Evolutionary conservation across 148 eudicot species (phyloP), one percentile per base, ranked within the genome.

Genomic region (Cornus suecica): DNA sequence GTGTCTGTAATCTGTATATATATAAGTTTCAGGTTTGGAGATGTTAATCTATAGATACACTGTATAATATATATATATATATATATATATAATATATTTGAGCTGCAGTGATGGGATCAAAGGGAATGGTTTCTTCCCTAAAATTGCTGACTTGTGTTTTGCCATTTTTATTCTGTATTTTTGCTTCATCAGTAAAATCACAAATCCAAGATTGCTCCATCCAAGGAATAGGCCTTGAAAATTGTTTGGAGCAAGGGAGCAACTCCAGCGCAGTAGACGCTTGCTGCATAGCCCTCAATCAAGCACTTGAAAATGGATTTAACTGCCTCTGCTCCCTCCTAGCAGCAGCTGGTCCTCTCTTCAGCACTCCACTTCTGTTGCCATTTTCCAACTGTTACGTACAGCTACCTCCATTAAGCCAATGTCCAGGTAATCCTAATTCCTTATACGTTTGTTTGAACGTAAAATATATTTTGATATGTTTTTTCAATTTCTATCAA

Each of bases 231-330:
- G 77, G 69, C 26, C 65, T 76, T 4, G 76, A 67, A 54, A 41
- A 76, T 23, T 81, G 83, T 54, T 73, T 81, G 23, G 30, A 29
- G 29, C 27, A 37, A 26, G 75, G 56, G 1, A 24, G 10, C 2
- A 72, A 64, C 37, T 56, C 75, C 25, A 30, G 52, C 23, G 48
- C 76, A 20, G 7, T 60, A 1, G 76, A 65, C 5, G 41, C 82
- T 71, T 82, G 85, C 65, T 82, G 85, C 68, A 23, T 6, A 7
- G 56, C 68, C 71, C 79, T 82, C 11, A 78, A 79, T 34, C 79
- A 71, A 78, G 85, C 45, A 32, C 22, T 79, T 67, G 42, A 66
- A 65, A 76, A 45, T 16, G 79, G 82, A 9, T 67, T 74, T 34
- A 31, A 65, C 32, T 82, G 85, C 71, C 42, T 82, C 25, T 78